Evolutionary conservation across 768 basidiomycete species (phyloP).

Genomic region (Cantharellus cinnabarinus): DNA sequence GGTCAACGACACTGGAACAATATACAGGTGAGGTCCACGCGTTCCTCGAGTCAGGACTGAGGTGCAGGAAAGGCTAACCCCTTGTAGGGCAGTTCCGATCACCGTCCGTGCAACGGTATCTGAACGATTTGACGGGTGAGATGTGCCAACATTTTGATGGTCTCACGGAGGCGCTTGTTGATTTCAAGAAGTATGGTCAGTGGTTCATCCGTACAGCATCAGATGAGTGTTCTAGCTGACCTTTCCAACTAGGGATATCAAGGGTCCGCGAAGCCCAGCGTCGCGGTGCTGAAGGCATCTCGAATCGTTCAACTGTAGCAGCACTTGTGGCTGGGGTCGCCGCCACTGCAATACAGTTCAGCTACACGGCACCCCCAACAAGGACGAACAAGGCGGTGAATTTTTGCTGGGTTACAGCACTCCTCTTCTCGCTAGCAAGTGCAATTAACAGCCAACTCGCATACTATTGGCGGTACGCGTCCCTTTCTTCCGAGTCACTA

Average conservation of each 20-base stretch:
- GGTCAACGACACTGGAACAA: background rate
- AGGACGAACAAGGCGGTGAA: background rate
- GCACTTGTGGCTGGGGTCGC: background rate
- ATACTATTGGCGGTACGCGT: background rate
- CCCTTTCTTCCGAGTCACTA: too few species aligned
- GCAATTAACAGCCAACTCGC: slow-evolving; percentile 8
- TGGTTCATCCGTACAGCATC: background rate
- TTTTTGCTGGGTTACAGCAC: slow-evolving; percentile 3
- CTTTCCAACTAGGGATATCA: slow-evolving; percentile 23
- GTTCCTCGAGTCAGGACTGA: background rate
- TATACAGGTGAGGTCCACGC: slow-evolving; percentile 5
- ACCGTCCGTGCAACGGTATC: slow-evolving; percentile 50
- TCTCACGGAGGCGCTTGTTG: slow-evolving; percentile 43
- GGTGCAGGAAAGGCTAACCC: slow-evolving; percentile 2
- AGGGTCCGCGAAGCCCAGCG: slow-evolving; percentile 28
- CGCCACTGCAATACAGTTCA: background rate
- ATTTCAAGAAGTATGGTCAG: slow-evolving; percentile 56
- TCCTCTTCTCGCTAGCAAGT: slow-evolving; percentile 4
- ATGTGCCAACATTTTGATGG: slow-evolving; percentile 55
- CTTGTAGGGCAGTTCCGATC: slow-evolving; percentile 44
- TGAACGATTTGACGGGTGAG: slow-evolving; percentile 40
- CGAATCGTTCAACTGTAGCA: slow-evolving; percentile 4
- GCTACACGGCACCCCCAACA: background rate
- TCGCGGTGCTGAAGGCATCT: background rate
- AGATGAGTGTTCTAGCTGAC: background rate